Evolutionary conservation across 805 yeast genomes (phyloP), one percentile per base, ranked within the genome.

Genomic region (Starmerella vitae): DNA sequence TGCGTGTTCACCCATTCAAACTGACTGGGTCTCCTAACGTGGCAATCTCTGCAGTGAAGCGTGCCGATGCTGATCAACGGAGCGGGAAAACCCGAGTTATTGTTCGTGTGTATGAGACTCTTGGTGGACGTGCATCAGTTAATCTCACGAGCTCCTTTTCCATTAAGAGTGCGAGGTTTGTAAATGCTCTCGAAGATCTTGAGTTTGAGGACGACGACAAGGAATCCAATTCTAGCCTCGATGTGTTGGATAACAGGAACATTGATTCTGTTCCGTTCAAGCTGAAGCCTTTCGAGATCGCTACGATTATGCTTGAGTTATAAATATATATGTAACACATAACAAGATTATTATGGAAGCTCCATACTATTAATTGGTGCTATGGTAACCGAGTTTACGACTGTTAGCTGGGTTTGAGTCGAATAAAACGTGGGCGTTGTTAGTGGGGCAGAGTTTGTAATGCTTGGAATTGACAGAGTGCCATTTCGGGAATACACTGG

Each of bases 51-150:
- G 75, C 82, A 47, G 59, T 91, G 35, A 91, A 91, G 61, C 71
- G 97, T 50, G 85, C 83, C 10, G 96, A 86, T 54, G 84, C 79
- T 53, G 96, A 88, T 56, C 64, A 56, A 33, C 67, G 72, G 31
- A 49, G 66, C 33, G 57, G 59, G 37, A 52, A 56, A 25, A 70
- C 69, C 7, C 68, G 67, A 48, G 62, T 83, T 20, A 65, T 86
- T 20, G 63, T 81, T 22, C 72, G 97, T 50, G 68, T 84, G 1
- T 88, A 85, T 59, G 98, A 88, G 55, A 63, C 93, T 0, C 65
- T 88, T 33, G 98, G 98, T 5, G 97, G 96, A 33, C 64, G 64
- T 38, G 65, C 80, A 1, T 54, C 51, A 3, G 86, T 80, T 2
- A 54, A 49, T 4, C 55, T 85, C 25, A 30, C 55, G 15, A 63